These are phyloP conservation scores for Trichoderma sp. DNA, from an alignment of 2,329 filamentous ascomycete species.

Conservation along the genomic window DNA sequence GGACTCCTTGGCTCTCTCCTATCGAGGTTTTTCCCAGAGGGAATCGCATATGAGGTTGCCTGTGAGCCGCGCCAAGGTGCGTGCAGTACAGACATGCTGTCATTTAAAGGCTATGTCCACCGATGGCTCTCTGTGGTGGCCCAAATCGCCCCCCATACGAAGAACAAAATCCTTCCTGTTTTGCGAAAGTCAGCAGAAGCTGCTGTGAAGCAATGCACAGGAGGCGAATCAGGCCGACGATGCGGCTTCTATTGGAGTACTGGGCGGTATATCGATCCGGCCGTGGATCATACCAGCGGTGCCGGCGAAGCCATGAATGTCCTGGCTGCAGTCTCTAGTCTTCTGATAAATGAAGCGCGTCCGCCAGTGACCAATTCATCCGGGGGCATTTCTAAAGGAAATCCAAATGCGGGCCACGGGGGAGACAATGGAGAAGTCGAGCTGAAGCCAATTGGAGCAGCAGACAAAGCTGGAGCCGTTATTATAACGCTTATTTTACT, in stretches of 20 bases:
- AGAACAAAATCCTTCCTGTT: constrained; percentile 52
- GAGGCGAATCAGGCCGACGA: constrained; percentile 52
- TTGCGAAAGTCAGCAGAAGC: constrained; percentile 56
- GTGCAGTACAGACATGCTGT: constrained; percentile 69
- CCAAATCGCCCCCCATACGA: constrained; percentile 60
- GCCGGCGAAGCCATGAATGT: constrained; percentile 60
- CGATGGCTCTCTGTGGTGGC: constrained; percentile 61
- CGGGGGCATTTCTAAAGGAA: constrained; percentile 49
- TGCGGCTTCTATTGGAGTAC: constrained; percentile 64
- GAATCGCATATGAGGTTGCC: constrained; percentile 61
- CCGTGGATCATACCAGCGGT: constrained; percentile 52
- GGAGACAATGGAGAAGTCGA: constrained; percentile 30
- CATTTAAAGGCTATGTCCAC: constrained; percentile 68
- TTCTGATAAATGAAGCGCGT: constrained; percentile 42
- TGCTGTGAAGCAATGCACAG: constrained; percentile 61
- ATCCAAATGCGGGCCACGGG: constrained; percentile 39
- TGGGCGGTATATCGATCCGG: constrained; percentile 43
- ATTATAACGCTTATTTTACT: constrained; percentile 47
- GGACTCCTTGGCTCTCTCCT: constrained; percentile 51
- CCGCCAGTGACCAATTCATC: constrained; percentile 44
- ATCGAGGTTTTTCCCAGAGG: constrained; percentile 53
- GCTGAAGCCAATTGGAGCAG: constrained; percentile 37
- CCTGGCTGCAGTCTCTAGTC: constrained; percentile 50
- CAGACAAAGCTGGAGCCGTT: constrained; percentile 47
- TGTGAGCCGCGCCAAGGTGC: constrained; percentile 56